These are phyloP conservation scores for Erythrophleum fordii DNA, from an alignment of 306 rosid species.

Conservation along the genomic window DNA sequence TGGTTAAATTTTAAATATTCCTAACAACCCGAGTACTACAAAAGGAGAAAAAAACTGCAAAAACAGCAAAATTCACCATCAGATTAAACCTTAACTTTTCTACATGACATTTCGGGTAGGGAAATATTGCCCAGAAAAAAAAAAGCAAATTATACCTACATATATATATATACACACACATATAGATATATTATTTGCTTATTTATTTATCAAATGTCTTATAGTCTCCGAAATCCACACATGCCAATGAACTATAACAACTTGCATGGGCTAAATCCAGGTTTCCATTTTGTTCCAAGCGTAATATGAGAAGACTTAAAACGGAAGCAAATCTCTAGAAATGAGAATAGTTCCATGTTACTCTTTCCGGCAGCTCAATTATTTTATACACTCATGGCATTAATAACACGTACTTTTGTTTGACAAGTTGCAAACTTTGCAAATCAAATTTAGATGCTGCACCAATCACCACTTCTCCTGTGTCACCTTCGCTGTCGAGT, in stretches of 20 bases:
- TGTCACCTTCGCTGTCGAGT: constrained; percentile 30
- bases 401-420: constrained; percentile 14
- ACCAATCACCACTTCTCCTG: constrained; percentile 20
- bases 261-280: neutral
- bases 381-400: constrained; percentile 1
- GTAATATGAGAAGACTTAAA: constrained; percentile 26
- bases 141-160: neutral
- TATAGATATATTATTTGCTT: too few relatives aligned
- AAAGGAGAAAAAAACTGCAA: too few relatives aligned
- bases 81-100: neutral
- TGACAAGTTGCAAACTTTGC: constrained; percentile 35
- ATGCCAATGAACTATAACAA: constrained; percentile 18
- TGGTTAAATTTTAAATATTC: neutral
- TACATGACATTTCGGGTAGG: neutral
- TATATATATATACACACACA: too few relatives aligned
- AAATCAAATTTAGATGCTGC: constrained; percentile 17
- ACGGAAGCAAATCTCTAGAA: constrained; percentile 28
- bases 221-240: constrained; percentile 24
- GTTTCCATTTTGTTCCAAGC: neutral
- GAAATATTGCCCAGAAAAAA: too few relatives aligned
- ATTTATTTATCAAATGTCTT: too few relatives aligned
- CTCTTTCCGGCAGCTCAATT: neutral
- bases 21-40: neutral
- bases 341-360: neutral
- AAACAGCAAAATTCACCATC: too few relatives aligned